phyloP scores from a whole-genome alignment of 352 stramenopile genomes.

The Phytophthora uliginosa region DNA sequence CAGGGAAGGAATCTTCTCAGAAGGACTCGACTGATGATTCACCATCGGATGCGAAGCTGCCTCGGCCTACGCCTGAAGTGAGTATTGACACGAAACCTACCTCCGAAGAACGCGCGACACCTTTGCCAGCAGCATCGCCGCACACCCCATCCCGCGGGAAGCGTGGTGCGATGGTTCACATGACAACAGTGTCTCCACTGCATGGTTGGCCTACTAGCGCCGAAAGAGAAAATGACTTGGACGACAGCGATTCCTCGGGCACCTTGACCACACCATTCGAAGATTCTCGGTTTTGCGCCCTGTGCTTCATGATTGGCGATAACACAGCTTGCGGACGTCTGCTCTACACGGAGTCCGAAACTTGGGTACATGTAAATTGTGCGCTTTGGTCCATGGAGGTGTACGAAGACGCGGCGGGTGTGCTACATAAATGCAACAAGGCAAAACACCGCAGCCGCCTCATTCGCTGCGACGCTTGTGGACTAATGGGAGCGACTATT shows the following conservation, averaged over 20 bases:
- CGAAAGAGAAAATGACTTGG: background rate
- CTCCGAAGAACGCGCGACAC: background rate
- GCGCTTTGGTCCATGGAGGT: constrained; percentile 95
- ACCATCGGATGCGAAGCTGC: background rate
- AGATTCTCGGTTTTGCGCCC: constrained; percentile 79
- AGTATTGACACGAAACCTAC: background rate
- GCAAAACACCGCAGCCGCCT: constrained; percentile 89
- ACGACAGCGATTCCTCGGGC: background rate
- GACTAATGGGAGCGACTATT: constrained; percentile 91
- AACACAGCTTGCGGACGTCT: constrained; percentile 77
- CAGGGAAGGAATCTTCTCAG: background rate
- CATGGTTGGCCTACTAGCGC: constrained; percentile 46
- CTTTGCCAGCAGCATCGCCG: background rate
- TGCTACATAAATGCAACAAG: constrained; percentile 90
- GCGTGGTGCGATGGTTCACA: constrained; percentile 12
- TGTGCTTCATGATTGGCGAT: constrained; percentile 90
- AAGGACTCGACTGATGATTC: constrained; percentile 6
- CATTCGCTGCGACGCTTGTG: constrained; percentile 93
- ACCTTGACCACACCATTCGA: constrained; percentile 31
- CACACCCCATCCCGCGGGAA: background rate
- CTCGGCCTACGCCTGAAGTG: constrained; percentile 1
- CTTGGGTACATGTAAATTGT: constrained; percentile 95
- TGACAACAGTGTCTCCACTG: constrained; percentile 57
- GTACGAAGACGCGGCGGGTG: constrained; percentile 79
- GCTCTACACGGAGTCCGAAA: constrained; percentile 82